Percentiles rank a stretch among this genome's conserved stretches.
phyloP scores from a whole-genome alignment of 176 grass and related monocot genomes.

The Bonia amplexicaulis region DNA sequence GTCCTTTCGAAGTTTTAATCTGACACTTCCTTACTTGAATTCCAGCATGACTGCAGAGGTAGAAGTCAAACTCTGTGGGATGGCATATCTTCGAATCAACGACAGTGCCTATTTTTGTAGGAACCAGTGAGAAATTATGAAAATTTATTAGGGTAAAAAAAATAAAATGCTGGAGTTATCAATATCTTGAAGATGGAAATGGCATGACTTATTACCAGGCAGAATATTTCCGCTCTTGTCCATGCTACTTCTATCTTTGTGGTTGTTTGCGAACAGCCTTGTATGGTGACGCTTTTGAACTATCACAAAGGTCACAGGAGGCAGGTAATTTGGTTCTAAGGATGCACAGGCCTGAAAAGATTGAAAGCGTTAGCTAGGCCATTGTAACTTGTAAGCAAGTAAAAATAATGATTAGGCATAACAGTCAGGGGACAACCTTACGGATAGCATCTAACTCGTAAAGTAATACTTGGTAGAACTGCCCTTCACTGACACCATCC shows the following conservation, averaged over 20 bases:
- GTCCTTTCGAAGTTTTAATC: background rate
- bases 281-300: conserved; percentile 80
- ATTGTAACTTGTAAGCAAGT: background rate
- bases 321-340: conserved; percentile 72
- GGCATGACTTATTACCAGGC: conserved; percentile 31
- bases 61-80: conserved; percentile 66
- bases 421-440: conserved; percentile 32
- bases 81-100: conserved; percentile 77
- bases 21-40: conserved; percentile 38
- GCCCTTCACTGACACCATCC: conserved; percentile 70
- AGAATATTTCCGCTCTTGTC: conserved; percentile 77
- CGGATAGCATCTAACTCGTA: conserved; percentile 75
- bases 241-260: conserved; percentile 56
- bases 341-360: conserved; percentile 62
- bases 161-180: background rate
- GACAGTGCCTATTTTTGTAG: conserved; percentile 36
- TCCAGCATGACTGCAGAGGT: conserved; percentile 61
- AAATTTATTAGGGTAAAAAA: background rate
- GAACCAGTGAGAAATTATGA: background rate
- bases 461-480: conserved; percentile 74
- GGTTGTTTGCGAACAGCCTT: conserved; percentile 61
- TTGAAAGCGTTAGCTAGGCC: background rate
- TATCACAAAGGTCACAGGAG: conserved; percentile 69
- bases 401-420: background rate
- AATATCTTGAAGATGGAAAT: background rate